phyloP scores from a whole-genome alignment of 2,329 filamentous ascomycete genomes.

The Ceratocystis cacaofunesta region DNA sequence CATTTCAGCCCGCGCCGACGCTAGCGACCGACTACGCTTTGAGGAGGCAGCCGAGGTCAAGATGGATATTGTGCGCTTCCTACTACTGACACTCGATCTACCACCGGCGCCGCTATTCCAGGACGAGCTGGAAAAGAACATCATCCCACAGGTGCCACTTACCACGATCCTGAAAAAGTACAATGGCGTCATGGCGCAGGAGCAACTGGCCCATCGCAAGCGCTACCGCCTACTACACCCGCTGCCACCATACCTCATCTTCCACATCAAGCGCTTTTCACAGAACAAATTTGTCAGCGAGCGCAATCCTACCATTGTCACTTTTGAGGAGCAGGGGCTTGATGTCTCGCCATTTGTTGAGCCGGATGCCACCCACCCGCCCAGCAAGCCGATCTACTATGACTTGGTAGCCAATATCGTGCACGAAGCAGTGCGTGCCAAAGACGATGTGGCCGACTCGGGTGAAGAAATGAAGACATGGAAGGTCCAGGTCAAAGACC shows the following conservation, averaged over 20 bases:
- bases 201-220: conserved; percentile 75
- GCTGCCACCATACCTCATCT: conserved; percentile 75
- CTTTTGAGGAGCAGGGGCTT: conserved; percentile 69
- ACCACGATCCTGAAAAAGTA: conserved; percentile 79
- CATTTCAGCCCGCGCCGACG: conserved; percentile 82
- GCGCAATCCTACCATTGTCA: conserved; percentile 95
- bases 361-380: conserved; percentile 56
- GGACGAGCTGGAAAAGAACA: conserved; percentile 85
- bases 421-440: conserved; percentile 63
- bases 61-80: conserved; percentile 62
- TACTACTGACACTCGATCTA: conserved; percentile 85
- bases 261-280: conserved; percentile 95
- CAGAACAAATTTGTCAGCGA: conserved; percentile 94
- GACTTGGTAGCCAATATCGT: conserved; percentile 92
- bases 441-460: conserved; percentile 77
- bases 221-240: conserved; percentile 83
- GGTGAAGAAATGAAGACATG: conserved; percentile 79
- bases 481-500: conserved; percentile 80
- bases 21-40: conserved; percentile 75
- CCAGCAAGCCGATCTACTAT: conserved; percentile 77
- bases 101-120: conserved; percentile 89
- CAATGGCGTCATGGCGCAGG: conserved; percentile 73
- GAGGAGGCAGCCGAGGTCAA: conserved; percentile 77
- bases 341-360: conserved; percentile 87
- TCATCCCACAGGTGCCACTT: conserved; percentile 84